Percentiles rank a stretch among this genome's conserved stretches.
phyloP scores from a whole-genome alignment of 345 rosid genomes.

The Microthlaspi erraticum region DNA sequence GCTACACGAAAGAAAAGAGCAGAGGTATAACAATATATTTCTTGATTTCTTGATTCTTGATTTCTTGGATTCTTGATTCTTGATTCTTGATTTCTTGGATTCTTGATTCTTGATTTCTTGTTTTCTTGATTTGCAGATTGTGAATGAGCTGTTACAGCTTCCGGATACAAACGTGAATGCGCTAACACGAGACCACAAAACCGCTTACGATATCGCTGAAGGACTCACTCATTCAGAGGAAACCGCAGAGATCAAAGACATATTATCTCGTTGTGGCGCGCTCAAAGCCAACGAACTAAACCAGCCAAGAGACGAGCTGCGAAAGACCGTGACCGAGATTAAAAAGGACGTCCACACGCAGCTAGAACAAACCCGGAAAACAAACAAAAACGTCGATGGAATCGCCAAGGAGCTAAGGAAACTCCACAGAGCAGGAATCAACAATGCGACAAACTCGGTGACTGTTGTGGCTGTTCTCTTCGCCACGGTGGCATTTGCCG shows the following conservation, averaged over 20 bases:
- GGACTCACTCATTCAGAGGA: constrained; percentile 81
- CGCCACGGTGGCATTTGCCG: constrained; percentile 94
- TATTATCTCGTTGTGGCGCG: constrained; percentile 67
- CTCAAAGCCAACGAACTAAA: constrained; percentile 75
- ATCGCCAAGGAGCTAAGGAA: constrained; percentile 78
- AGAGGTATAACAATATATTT: too few relatives aligned
- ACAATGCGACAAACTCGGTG: constrained; percentile 86
- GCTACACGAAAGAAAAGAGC: constrained; percentile 87
- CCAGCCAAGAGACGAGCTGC: constrained; percentile 80
- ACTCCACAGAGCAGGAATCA: constrained; percentile 83
- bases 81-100: constrained; percentile 4
- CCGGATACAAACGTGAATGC: constrained; percentile 81
- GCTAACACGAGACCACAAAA: constrained; percentile 75
- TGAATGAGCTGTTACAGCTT: constrained; percentile 64
- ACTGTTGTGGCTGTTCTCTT: constrained; percentile 91
- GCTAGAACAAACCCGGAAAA: constrained; percentile 88
- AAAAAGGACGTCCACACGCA: constrained; percentile 81
- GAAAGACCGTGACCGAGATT: constrained; percentile 76
- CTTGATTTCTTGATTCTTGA: constrained; percentile 16
- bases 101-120: constrained; percentile 13
- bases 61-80: not conserved
- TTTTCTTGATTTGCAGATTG: constrained; percentile 54
- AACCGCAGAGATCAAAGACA: constrained; percentile 61
- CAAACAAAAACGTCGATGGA: constrained; percentile 76
- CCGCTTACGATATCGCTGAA: constrained; percentile 86